phyloP scores from a whole-genome alignment of 2,329 filamentous ascomycete species.

The Alternaria triticina region DNA sequence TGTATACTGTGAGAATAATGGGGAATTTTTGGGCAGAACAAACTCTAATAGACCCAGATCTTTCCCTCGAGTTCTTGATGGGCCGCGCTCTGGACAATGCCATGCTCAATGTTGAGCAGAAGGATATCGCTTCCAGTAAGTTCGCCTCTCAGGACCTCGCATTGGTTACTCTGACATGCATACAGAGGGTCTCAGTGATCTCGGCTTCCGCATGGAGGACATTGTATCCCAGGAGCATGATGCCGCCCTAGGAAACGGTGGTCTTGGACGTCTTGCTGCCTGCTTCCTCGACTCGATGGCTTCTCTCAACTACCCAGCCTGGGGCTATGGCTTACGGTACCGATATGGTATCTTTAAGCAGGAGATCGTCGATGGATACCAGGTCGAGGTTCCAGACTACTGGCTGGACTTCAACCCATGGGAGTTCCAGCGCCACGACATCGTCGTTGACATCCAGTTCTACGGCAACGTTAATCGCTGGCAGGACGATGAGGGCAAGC shows the following conservation, averaged over 20 bases:
- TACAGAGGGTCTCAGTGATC: conserved; percentile 79
- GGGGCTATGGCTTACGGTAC: conserved; percentile 96
- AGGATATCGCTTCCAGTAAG: conserved; percentile 80
- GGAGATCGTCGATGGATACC: conserved; percentile 96
- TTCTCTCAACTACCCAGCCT: conserved; percentile 92
- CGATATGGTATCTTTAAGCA: conserved; percentile 98
- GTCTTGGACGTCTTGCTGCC: conserved; percentile 89
- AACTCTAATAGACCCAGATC: conserved; percentile 58
- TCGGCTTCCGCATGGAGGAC: conserved; percentile 97
- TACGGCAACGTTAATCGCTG: conserved; percentile 82
- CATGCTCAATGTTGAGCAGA: conserved; percentile 93
- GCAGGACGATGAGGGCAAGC: conserved; percentile 76
- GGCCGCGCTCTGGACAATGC: conserved; percentile 96
- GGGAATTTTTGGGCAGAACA: not conserved
- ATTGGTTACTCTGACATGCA: conserved; percentile 18
- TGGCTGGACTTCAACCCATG: conserved; percentile 99
- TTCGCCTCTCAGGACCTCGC: not conserved
- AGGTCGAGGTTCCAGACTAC: conserved; percentile 97
- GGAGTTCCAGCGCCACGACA: conserved; percentile 96
- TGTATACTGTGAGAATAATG: conserved; percentile 73
- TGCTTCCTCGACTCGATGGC: conserved; percentile 97
- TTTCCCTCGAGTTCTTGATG: conserved; percentile 98
- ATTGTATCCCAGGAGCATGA: conserved; percentile 94
- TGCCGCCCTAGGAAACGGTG: conserved; percentile 93
- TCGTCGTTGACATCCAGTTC: conserved; percentile 97